A percentile compares a stretch with the other conserved stretches of the same genome.
phyloP scores from a whole-genome alignment of 176 grass and related monocot genomes.

The Carex kokanica region DNA sequence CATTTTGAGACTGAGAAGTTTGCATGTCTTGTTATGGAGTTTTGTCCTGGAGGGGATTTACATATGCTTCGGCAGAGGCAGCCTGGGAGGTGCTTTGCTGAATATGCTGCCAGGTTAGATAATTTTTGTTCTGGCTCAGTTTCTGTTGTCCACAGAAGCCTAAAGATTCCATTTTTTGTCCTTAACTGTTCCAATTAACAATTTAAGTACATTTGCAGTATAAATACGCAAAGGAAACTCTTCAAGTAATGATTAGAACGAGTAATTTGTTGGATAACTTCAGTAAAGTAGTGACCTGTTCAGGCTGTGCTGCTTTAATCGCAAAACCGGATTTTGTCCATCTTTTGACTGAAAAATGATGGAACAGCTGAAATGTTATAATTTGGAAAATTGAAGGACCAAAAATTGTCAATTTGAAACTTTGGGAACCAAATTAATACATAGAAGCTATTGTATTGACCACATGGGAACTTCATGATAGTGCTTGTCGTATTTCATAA shows the following conservation, averaged over 20 bases:
- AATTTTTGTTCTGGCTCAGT: background rate
- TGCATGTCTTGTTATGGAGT: conserved; percentile 89
- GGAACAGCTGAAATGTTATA: background rate
- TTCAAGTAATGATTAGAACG: background rate
- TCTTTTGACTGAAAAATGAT: background rate
- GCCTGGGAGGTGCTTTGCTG: conserved; percentile 62
- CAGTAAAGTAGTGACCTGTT: background rate
- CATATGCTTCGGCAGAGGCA: conserved; percentile 74
- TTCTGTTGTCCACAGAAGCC: background rate
- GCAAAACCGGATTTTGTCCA: background rate
- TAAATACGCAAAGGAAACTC: background rate
- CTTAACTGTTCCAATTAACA: background rate
- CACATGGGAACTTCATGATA: background rate
- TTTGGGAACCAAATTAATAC: background rate
- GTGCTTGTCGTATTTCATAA: background rate
- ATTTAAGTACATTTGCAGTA: background rate
- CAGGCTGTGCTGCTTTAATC: background rate
- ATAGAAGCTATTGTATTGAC: background rate
- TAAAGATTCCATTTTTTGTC: background rate
- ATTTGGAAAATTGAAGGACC: background rate
- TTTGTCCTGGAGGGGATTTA: conserved; percentile 76
- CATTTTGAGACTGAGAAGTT: conserved; percentile 85
- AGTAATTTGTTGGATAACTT: background rate
- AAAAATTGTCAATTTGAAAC: background rate
- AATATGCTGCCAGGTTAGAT: conserved; percentile 67